phyloP scores from a whole-genome alignment of 176 grass and related monocot genomes.

The Avena sativa region DNA sequence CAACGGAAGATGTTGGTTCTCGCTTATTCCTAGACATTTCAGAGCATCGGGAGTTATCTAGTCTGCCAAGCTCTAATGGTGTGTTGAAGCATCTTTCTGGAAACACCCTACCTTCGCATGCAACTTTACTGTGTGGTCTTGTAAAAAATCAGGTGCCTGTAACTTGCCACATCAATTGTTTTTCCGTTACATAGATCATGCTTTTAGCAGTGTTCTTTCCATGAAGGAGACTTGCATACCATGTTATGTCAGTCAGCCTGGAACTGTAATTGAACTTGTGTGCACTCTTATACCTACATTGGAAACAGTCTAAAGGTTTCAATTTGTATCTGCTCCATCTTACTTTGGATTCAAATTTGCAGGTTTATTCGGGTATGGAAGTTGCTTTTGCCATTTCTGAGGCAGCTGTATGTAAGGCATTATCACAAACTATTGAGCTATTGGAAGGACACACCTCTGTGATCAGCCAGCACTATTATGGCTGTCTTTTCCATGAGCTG shows the following conservation, averaged over 20 bases:
- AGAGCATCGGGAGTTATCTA: slow-evolving; percentile 85
- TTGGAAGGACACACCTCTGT: slow-evolving; percentile 85
- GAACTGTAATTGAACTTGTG: not conserved
- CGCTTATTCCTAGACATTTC: slow-evolving; percentile 87
- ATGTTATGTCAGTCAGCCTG: slow-evolving; percentile 8
- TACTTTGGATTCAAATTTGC: not conserved
- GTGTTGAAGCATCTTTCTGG: slow-evolving; percentile 86
- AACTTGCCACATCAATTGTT: slow-evolving; percentile 13
- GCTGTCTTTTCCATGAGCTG: slow-evolving; percentile 91
- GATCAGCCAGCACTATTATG: slow-evolving; percentile 94
- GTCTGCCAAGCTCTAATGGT: slow-evolving; percentile 78
- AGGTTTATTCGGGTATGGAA: slow-evolving; percentile 96
- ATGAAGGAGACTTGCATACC: not conserved
- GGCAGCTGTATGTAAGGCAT: slow-evolving; percentile 62
- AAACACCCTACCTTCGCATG: slow-evolving; percentile 83
- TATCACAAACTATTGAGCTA: slow-evolving; percentile 89
- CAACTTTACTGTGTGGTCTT: slow-evolving; percentile 81
- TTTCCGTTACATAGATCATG: too few relatives aligned
- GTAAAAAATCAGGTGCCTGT: slow-evolving; percentile 87
- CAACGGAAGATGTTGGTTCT: slow-evolving; percentile 77
- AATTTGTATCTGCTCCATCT: slow-evolving; percentile 22
- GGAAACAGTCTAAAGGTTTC: slow-evolving; percentile 23
- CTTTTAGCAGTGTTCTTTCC: not conserved
- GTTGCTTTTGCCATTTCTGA: slow-evolving; percentile 91
- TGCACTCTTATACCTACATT: not conserved